A percentile compares a stretch with the other conserved stretches of the same genome.
phyloP scores from a whole-genome alignment of 768 basidiomycete genomes.

The Pisolithus albus region DNA sequence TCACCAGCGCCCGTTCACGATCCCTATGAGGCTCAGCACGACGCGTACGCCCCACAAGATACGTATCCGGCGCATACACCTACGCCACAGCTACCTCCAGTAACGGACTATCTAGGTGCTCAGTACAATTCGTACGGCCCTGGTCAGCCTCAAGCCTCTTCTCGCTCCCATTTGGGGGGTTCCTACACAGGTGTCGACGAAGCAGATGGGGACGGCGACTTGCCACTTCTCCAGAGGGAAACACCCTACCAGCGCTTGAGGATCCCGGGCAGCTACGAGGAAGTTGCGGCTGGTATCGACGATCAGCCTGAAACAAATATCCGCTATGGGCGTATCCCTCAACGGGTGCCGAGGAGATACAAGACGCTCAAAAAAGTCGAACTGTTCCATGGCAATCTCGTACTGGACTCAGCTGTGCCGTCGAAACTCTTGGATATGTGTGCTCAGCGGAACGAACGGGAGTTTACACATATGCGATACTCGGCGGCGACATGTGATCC shows the following conservation, averaged over 20 bases:
- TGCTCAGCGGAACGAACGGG: conserved; percentile 67
- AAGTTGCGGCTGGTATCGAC: conserved; percentile 17
- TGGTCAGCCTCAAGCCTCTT: conserved; percentile 15
- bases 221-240: conserved; percentile 56
- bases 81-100: conserved; percentile 18
- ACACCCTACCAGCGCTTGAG: conserved; percentile 27
- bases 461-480: conserved; percentile 96
- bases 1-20: conserved; percentile 15
- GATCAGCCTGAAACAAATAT: conserved; percentile 51
- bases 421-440: conserved; percentile 87
- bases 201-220: conserved; percentile 52
- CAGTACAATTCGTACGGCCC: conserved; percentile 19
- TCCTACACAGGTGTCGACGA: conserved; percentile 39
- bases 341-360: conserved; percentile 80
- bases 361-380: conserved; percentile 94
- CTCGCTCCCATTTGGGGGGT: conserved; percentile 16
- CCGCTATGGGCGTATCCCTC: conserved; percentile 86
- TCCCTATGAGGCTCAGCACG: conserved; percentile 21
- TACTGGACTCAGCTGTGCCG: conserved; percentile 85
- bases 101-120: conserved; percentile 8
- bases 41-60: conserved; percentile 15
- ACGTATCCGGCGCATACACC: conserved; percentile 16
- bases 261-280: conserved; percentile 39
- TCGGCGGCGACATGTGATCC: conserved; percentile 95
- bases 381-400: conserved; percentile 91